Percentiles rank a stretch among this genome's conserved stretches.
These are phyloP conservation scores for Olyra latifolia DNA, from an alignment of 176 grass and related monocot genomes.

Conservation along the genomic window DNA sequence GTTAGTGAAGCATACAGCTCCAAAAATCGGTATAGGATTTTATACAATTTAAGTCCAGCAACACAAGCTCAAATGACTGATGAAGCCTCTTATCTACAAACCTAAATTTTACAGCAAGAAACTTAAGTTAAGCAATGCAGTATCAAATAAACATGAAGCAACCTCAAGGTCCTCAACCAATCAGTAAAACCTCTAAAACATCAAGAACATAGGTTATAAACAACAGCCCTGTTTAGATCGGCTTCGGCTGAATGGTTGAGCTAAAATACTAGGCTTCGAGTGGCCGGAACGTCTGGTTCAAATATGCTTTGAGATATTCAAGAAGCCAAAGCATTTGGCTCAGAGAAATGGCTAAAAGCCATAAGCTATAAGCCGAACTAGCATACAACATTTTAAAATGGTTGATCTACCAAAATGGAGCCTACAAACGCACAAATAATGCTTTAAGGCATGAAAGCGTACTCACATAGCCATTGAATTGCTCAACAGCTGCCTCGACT, in stretches of 20 bases:
- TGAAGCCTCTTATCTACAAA: neutral
- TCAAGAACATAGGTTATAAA: neutral
- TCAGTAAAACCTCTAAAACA: neutral
- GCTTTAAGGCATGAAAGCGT: neutral
- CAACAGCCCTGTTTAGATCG: neutral
- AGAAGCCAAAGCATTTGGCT: too few relatives aligned
- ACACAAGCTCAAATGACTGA: neutral
- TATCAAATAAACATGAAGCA: neutral
- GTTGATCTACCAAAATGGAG: neutral
- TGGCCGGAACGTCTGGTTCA: too few relatives aligned
- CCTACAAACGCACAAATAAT: neutral
- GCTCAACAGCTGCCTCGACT: constrained; percentile 63
- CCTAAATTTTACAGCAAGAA: neutral
- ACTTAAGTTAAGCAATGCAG: neutral
- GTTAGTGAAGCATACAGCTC: constrained; percentile 5
- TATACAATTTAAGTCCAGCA: neutral
- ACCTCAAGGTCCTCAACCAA: neutral
- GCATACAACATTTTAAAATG: neutral
- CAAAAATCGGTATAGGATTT: neutral
- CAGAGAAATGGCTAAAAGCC: too few relatives aligned
- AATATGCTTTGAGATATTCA: too few relatives aligned
- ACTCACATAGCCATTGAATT: constrained; percentile 86
- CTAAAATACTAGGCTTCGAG: too few relatives aligned
- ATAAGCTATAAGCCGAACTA: too few relatives aligned
- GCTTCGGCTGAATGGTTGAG: too few relatives aligned